Evolutionary conservation across 1,284 basidiomycete species (phyloP).

Genomic region (Moniliella sp.): DNA sequence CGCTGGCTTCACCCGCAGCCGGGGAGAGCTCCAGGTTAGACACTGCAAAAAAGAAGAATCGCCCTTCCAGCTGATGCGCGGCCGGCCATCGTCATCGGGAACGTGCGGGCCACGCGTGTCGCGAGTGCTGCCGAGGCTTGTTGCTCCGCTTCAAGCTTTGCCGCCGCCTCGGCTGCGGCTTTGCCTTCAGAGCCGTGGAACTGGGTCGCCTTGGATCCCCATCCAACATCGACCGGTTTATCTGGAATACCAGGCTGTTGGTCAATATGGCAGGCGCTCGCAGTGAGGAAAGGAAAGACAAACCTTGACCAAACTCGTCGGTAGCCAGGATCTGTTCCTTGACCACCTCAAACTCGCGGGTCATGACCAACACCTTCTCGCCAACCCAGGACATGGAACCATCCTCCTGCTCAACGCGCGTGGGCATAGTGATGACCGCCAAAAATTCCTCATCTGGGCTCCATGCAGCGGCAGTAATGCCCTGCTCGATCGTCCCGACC

Average conservation of each 20-base stretch:
- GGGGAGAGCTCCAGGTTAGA: slow-evolving; percentile 43
- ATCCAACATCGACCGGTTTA: slow-evolving; percentile 77
- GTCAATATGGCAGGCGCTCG: background rate
- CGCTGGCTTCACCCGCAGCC: background rate
- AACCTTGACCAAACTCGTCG: slow-evolving; percentile 64
- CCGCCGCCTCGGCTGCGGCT: slow-evolving; percentile 44
- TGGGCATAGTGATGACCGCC: slow-evolving; percentile 38
- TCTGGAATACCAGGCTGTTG: slow-evolving; percentile 38
- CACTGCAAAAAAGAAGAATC: slow-evolving; percentile 74
- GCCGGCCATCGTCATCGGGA: slow-evolving; percentile 48
- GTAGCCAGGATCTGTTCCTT: slow-evolving; percentile 54
- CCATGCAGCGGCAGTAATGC: slow-evolving; percentile 64
- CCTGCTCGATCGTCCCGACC: slow-evolving; percentile 57
- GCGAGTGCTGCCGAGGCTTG: slow-evolving; percentile 5
- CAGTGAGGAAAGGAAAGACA: slow-evolving; percentile 6
- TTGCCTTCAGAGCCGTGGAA: slow-evolving; percentile 93
- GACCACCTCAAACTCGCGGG: slow-evolving; percentile 64
- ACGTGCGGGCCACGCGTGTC: slow-evolving; percentile 34
- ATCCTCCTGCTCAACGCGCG: slow-evolving; percentile 3
- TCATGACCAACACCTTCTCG: slow-evolving; percentile 67
- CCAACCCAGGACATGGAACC: slow-evolving; percentile 2
- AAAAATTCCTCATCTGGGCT: slow-evolving; percentile 71
- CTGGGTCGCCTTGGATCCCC: slow-evolving; percentile 90
- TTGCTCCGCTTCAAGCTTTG: slow-evolving; percentile 37
- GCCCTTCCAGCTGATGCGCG: slow-evolving; percentile 73